A percentile compares a stretch with the other conserved stretches of the same genome.
Evolutionary conservation across 139 green algal species (phyloP).

Genomic region (Coccomyxa sp.): DNA sequence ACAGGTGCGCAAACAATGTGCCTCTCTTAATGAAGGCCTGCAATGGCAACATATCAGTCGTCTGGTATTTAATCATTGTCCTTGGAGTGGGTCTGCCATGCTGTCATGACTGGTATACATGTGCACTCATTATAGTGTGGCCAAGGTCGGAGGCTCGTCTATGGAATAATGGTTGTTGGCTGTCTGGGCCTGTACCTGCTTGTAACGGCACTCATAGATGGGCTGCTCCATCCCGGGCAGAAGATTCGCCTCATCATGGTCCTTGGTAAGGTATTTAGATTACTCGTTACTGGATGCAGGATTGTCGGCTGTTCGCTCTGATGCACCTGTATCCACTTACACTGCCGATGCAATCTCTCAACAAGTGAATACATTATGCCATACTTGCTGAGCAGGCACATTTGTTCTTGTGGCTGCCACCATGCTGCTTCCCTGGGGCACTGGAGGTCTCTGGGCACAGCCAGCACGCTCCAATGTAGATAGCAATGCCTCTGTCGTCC

Average conservation of each 20-base stretch:
- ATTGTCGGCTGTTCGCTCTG: neutral
- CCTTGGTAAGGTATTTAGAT: neutral
- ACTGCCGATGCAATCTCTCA: neutral
- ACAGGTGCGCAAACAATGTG: neutral
- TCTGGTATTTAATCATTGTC: neutral
- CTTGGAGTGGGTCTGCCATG: neutral
- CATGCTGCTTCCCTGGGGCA: slow-evolving; percentile 15
- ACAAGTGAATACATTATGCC: neutral
- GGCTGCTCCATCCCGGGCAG: too few relatives aligned
- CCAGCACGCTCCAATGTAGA: neutral
- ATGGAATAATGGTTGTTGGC: neutral
- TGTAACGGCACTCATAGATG: neutral
- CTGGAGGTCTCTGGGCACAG: neutral
- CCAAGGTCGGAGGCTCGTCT: neutral
- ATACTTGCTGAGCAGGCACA: neutral
- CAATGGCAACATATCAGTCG: neutral
- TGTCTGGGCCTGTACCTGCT: neutral
- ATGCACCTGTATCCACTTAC: neutral
- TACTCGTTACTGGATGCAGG: neutral
- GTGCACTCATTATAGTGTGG: neutral
- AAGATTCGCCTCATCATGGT: too few relatives aligned
- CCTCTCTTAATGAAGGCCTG: neutral
- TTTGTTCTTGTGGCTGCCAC: slow-evolving; percentile 14
- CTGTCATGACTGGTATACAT: neutral
- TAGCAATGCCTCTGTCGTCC: neutral